Conservation (phyloP, 1,284 basidiomycete genomes). For the Ceratobasidium sp. region DNA sequence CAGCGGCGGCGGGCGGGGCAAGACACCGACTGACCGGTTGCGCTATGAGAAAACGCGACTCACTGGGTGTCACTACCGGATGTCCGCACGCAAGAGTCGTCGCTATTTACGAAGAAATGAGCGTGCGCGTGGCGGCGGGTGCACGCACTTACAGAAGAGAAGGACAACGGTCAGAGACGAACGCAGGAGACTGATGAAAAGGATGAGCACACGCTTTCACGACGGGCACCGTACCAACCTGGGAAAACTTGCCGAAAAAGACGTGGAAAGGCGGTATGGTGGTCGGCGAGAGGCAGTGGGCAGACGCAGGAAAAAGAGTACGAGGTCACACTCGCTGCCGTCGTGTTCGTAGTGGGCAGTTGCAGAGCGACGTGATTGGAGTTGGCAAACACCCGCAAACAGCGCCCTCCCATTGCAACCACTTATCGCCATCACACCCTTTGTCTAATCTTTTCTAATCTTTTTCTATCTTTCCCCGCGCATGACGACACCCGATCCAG, state of each 20-base stretch:
- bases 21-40: not conserved
- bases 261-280: not conserved
- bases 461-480: conserved; percentile 1
- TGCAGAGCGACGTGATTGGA: conserved; percentile 21
- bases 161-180: not conserved
- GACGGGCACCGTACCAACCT: not conserved
- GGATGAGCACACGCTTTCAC: not conserved
- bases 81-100: not conserved
- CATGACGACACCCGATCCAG: conserved; percentile 11
- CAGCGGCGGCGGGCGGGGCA: conserved; percentile 4
- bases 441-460: conserved; percentile 9
- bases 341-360: conserved; percentile 24
- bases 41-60: conserved; percentile 15
- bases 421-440: conserved; percentile 29
- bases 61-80: not conserved
- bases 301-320: not conserved
- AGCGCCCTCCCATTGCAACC: conserved; percentile 19
- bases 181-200: not conserved
- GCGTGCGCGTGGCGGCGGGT: not conserved
- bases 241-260: not conserved
- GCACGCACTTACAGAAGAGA: not conserved
- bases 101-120: not conserved
- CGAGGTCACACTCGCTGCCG: not conserved
- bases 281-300: not conserved
- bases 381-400: not conserved